Evolutionary conservation across 2,329 filamentous ascomycete genomes (phyloP), one percentile per base, ranked within the genome.

Genomic region (Nemania serpens): DNA sequence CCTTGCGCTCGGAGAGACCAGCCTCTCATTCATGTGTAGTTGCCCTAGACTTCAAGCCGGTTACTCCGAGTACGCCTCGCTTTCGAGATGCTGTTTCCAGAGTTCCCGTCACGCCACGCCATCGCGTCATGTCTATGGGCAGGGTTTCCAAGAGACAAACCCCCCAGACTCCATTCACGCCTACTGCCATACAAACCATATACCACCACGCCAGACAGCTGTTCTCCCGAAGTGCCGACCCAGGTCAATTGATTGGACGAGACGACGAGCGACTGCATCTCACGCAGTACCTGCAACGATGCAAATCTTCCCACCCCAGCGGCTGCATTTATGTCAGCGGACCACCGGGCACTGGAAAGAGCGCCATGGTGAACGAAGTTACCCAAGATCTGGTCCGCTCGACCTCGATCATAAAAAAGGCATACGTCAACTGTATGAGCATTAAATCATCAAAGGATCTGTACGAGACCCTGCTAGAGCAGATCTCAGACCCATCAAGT

Each of bases 351-450:
- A 99, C 95, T 0, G 95, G 95, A 56, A 99, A 99, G 79, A 98
- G 93, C 75, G 95, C 95, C 33, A 89, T 98, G 81, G 87, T 98
- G 63, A 88, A 88, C 64, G 89, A 96, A 73, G 85, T 96, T 52
- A 90, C 90, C 49, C 79, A 85, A 49, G 81, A 86, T 45, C 77
- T 89, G 50, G 78, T 79, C 11, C 73, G 78, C 3, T 78, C 79
- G 36, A 78, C 82, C 25, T 29, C 25, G 15, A 75, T 79, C 3
- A 79, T 95, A 55, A 87, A 86, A 69, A 87, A 88, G 55, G 88
- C 88, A 2, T 94, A 93, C 71, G 84, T 99, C 81, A 99, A 99
- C 75, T 99, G 95, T 77, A 97, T 97, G 88, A 97, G 93, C 76
- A 88, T 97, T 76, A 96, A 95, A 71, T 91, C 88, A 36, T 91